Conservation (phyloP, 495 filamentous ascomycete species). For the Hypoxylon trugodes region DNA sequence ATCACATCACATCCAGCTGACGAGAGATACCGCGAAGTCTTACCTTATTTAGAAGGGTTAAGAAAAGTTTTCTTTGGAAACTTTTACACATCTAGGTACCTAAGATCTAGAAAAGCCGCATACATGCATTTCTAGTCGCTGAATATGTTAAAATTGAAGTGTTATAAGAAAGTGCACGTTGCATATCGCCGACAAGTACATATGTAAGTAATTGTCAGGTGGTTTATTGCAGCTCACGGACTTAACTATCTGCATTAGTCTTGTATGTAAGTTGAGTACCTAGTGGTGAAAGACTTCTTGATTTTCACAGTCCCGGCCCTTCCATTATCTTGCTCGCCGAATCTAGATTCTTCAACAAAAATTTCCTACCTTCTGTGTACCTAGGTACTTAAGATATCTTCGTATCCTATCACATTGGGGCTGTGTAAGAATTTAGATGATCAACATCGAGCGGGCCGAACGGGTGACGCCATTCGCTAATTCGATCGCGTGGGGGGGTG, state of each 20-base stretch:
- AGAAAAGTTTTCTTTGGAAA: constrained; percentile 11
- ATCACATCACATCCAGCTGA: constrained; percentile 40
- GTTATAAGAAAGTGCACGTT: too few relatives aligned
- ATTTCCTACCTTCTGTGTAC: too few relatives aligned
- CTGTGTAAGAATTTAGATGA: constrained; percentile 24
- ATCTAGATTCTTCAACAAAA: constrained; percentile 8
- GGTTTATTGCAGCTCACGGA: neutral
- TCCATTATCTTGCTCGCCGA: neutral
- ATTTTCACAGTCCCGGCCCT: neutral
- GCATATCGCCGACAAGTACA: neutral
- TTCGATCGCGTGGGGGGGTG: constrained; percentile 21
- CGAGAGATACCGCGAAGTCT: constrained; percentile 33
- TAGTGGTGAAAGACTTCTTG: neutral
- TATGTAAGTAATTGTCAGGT: too few relatives aligned
- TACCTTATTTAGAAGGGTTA: constrained; percentile 19
- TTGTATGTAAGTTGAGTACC: neutral
- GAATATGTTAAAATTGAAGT: neutral
- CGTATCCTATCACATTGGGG: neutral
- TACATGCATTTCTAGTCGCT: constrained; percentile 8
- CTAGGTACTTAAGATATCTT: too few relatives aligned
- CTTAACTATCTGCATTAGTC: neutral
- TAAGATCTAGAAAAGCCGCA: constrained; percentile 1
- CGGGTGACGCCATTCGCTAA: constrained; percentile 34
- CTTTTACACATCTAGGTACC: neutral
- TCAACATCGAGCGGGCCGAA: constrained; percentile 12